Evolutionary conservation across 1,284 basidiomycete species (phyloP), one percentile per base, ranked within the genome.

Genomic region (Caloboletus inedulis): DNA sequence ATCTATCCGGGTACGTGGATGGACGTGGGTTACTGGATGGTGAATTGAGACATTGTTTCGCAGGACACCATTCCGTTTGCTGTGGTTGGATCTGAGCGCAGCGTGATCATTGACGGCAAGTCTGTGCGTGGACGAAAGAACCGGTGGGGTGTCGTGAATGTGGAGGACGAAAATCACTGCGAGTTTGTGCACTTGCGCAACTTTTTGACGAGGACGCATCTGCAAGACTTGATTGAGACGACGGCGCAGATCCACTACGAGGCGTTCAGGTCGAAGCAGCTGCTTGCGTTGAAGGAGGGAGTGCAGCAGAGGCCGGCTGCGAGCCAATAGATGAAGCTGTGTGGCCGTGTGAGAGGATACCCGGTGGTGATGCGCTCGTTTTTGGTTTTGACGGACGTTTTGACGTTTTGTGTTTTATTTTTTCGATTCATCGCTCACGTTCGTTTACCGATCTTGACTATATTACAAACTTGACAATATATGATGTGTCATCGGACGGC

Each of bases 201-300:
- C 82, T 98, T 98, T 81, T 79, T 98, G 59, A 95, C 91, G 3
- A 81, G 94, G 72, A 96, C 96, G 30, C 96, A 99, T 74, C 75
- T 99, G 65, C 97, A 99, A 74, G 97, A 99, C 70, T 76, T 99
- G 64, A 98, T 99, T 71, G 96, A 99, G 79, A 98, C 96, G 51
- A 99, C 96, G 3, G 92, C 95, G 8, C 91, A 96, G 74, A 97
- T 97, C 70, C 97, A 99, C 75, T 99, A 99, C 74, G 97, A 99
- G 79, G 94, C 95, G 8, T 99, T 99, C 90, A 87, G 96, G 61
- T 95, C 91, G 64, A 98, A 98, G 79, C 97, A 99, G 77, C 73
- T 96, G 59, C 77, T 96, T 47, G 94, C 94, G 23, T 81, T 96
- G 65, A 96, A 96, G 80, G 93, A 96, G 73, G 82, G 82, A 18